Evolutionary conservation across 768 basidiomycete genomes (phyloP), one percentile per base, ranked within the genome.

Genomic region (Suillus subalutaceus): DNA sequence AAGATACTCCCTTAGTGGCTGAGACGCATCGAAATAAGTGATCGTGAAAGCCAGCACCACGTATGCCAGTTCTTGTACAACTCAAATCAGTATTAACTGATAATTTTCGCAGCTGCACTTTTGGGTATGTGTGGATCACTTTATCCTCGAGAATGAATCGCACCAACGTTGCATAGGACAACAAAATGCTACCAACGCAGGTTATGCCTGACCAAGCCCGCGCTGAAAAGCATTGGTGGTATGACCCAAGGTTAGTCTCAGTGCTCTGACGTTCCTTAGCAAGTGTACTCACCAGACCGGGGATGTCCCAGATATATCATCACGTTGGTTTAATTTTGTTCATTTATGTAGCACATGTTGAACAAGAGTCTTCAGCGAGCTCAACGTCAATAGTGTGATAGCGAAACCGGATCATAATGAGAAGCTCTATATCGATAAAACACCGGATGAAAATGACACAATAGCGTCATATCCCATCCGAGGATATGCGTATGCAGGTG

Each of bases 401-500:
- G 86, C 84, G 0, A 74, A 76, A 7, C 88, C 88, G 0, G 83
- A 80, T 32, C 88, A 90, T 71, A 78, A 82, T 44, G 88, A 89
- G 66, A 74, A 69, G 32, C 63, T 86, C 8, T 15, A 41, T 26
- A 50, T 74, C 9, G 64, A 63, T 6, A 65, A 69, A 48, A 38
- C 23, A 44, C 62, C 55, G 13, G 23, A 65, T 41, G 63, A 62
- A n/a, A 50, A 66, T 55, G 57, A 57, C 18, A 68, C 68, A 6
- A 60, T 72, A 7, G 38, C 67, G 56, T 16, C 46, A 35, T 89
- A 88, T 70, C 71, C 71, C 5, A 52, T 86, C 46, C 75, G 79
- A 62, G 88, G 88, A 6, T 90, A 89, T 63, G 88, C 88, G 3
- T 90, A 90, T 71, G 79, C 81, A 32, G 88, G 88, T 13, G 87